Percentiles rank a stretch among this genome's conserved stretches.
Evolutionary conservation across 2,329 filamentous ascomycete genomes (phyloP).

Genomic region (Diaporthe citrichinensis): DNA sequence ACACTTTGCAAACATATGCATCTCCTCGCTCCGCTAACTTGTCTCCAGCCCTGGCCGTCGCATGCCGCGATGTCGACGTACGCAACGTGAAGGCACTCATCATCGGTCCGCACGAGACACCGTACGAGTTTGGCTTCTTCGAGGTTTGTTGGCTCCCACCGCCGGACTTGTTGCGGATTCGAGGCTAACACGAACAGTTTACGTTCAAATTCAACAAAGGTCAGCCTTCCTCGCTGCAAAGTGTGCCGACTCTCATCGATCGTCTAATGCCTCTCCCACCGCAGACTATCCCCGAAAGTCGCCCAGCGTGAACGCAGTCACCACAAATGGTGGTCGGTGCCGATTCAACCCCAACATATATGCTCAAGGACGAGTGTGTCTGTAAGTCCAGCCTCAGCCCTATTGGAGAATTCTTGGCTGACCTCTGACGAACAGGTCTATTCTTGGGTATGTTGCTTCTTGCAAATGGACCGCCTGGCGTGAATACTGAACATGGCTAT

Average conservation of each 20-base stretch:
- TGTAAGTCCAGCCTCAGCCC: slow-evolving; percentile 69
- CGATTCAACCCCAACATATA: slow-evolving; percentile 99
- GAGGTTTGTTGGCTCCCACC: slow-evolving; percentile 71
- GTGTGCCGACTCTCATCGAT: not conserved
- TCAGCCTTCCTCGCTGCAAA: slow-evolving; percentile 52
- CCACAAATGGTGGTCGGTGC: slow-evolving; percentile 89
- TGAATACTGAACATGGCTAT: slow-evolving; percentile 36
- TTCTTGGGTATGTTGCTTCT: slow-evolving; percentile 76
- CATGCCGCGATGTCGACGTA: slow-evolving; percentile 89
- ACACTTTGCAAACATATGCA: slow-evolving; percentile 2
- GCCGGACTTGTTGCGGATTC: not conserved
- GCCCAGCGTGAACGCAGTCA: slow-evolving; percentile 75
- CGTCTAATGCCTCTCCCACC: slow-evolving; percentile 33
- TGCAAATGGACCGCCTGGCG: slow-evolving; percentile 38
- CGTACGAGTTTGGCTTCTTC: slow-evolving; percentile 98
- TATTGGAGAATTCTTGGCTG: not conserved
- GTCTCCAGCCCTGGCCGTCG: slow-evolving; percentile 82
- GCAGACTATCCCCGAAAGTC: slow-evolving; percentile 85
- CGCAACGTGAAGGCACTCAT: slow-evolving; percentile 90
- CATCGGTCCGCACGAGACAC: slow-evolving; percentile 92
- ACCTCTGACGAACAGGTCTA: slow-evolving; percentile 72
- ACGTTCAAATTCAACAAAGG: slow-evolving; percentile 82
- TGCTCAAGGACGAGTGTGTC: slow-evolving; percentile 88
- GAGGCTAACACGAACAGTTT: slow-evolving; percentile 70
- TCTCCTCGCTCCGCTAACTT: slow-evolving; percentile 43